These are phyloP conservation scores for Achaetomiella virescens DNA, from an alignment of 495 filamentous ascomycete species.

Conservation along the genomic window DNA sequence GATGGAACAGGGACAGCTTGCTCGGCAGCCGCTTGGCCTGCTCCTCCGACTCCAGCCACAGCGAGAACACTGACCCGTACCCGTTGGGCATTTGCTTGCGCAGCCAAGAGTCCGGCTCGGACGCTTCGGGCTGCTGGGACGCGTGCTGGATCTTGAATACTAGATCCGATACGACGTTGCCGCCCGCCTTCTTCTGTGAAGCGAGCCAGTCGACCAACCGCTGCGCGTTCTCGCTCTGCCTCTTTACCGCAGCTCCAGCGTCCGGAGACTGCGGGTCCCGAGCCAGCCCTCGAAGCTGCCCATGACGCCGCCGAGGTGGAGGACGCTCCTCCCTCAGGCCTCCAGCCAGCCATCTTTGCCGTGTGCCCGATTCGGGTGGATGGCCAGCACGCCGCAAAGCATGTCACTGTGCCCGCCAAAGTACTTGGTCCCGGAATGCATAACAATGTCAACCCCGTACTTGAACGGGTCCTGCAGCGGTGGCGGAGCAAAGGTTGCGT, in stretches of 20 bases:
- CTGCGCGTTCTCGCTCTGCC: constrained; percentile 64
- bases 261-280: constrained; percentile 76
- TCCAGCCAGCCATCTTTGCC: constrained; percentile 45
- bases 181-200: constrained; percentile 28
- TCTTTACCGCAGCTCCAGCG: constrained; percentile 74
- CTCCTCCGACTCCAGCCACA: constrained; percentile 54
- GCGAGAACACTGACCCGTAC: constrained; percentile 80
- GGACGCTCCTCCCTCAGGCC: constrained; percentile 57
- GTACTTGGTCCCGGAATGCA: constrained; percentile 94
- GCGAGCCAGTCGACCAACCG: constrained; percentile 67
- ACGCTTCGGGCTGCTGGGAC: constrained; percentile 57
- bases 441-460: constrained; percentile 72
- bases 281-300: constrained; percentile 90
- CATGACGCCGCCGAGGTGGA: constrained; percentile 78
- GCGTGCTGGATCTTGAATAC: constrained; percentile 67
- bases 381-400: constrained; percentile 75
- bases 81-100: constrained; percentile 86
- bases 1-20: constrained; percentile 76
- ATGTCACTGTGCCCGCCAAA: constrained; percentile 90
- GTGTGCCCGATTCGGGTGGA: constrained; percentile 35
- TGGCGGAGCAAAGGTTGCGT: constrained; percentile 91
- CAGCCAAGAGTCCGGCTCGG: constrained; percentile 63
- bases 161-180: constrained; percentile 41
- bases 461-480: constrained; percentile 78
- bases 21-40: constrained; percentile 66